Evolutionary conservation across 352 stramenopile species (phyloP), one percentile per base, ranked within the genome.

Genomic region (Aphanomyces euteiches): DNA sequence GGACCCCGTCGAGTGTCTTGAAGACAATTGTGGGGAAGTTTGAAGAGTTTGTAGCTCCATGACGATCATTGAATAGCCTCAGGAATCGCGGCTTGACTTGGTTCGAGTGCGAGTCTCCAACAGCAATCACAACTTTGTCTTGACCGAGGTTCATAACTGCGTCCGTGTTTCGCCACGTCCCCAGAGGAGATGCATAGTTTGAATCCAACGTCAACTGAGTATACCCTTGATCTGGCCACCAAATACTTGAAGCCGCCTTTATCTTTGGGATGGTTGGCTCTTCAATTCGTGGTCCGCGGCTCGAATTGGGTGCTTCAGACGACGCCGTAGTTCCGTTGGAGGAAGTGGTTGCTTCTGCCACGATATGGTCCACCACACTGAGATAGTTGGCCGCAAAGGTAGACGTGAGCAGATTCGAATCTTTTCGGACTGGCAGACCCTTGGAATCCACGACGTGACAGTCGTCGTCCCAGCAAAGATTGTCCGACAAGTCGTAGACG

Each of bases 81-180:
- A n/a, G 17, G 12, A 59, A 72, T 8, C 67, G 56, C 15, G 39
- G 37, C 40, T 21, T 47, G 4, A 72, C 34, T 56, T 57, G 50
- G 54, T 72, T 45, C 12, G 10, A 21, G 43, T 72, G 67, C 34
- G 67, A 72, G 56, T 72, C 67, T n/a, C 67, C 67, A 40, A 72
- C 7, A 7, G 66, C 67, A 37, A 72, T 21, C 10, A 53, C 38
- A n/a, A 50, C 43, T 50, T 50, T 50, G 43, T n/a, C 10, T 50
- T 50, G 43, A 50, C 10, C 43, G 2, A 12, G 10, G 10, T 50
- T n/a, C 10, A n/a, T n/a, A 2, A 50, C 10, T 50, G 43, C 43
- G 10, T n/a, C 17, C 10, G 43, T 50, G 43, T n/a, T n/a, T 50
- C 43, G 28, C 28, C 28, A 28, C 28, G 28, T 28, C 2, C 28